phyloP scores from a whole-genome alignment of 139 green algal genomes.

The Chlorella sp. region DNA sequence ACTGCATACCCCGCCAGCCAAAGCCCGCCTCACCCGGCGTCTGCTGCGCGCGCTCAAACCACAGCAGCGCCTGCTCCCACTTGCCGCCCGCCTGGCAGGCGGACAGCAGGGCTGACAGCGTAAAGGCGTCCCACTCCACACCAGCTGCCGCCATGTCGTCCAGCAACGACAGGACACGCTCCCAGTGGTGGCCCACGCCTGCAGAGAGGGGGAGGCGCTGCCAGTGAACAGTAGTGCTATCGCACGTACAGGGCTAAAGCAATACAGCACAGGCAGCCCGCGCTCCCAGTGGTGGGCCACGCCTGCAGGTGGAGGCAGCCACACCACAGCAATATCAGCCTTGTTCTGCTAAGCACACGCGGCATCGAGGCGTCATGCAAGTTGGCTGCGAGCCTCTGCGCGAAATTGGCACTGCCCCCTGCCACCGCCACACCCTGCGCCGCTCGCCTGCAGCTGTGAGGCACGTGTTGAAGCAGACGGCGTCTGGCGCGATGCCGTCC shows the following conservation, averaged over 20 bases:
- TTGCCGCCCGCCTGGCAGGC: conserved; percentile 75
- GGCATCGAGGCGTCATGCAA: neutral
- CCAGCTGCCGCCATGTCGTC: conserved; percentile 40
- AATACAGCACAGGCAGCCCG: conserved; percentile 40
- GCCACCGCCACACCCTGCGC: neutral
- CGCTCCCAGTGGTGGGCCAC: conserved; percentile 10
- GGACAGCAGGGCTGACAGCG: conserved; percentile 79
- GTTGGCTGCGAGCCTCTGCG: too few relatives aligned
- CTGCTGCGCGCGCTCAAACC: conserved; percentile 44
- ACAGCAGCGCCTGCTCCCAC: conserved; percentile 70
- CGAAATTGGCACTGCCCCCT: neutral
- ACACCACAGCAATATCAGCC: neutral
- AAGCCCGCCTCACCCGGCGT: neutral
- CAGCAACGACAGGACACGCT: conserved; percentile 30
- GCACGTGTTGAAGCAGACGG: conserved; percentile 56
- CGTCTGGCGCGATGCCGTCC: conserved; percentile 40
- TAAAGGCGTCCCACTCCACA: conserved; percentile 75
- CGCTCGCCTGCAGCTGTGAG: conserved; percentile 50
- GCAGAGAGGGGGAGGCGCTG: neutral
- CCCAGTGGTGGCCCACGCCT: conserved; percentile 21
- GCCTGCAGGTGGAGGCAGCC: neutral
- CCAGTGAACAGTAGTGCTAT: neutral
- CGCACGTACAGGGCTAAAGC: too few relatives aligned
- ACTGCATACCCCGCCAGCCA: neutral
- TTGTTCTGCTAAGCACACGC: neutral